Base-by-base conservation (phyloP, 2,329 filamentous ascomycete genomes). In the Triangularia setosa region DNA sequence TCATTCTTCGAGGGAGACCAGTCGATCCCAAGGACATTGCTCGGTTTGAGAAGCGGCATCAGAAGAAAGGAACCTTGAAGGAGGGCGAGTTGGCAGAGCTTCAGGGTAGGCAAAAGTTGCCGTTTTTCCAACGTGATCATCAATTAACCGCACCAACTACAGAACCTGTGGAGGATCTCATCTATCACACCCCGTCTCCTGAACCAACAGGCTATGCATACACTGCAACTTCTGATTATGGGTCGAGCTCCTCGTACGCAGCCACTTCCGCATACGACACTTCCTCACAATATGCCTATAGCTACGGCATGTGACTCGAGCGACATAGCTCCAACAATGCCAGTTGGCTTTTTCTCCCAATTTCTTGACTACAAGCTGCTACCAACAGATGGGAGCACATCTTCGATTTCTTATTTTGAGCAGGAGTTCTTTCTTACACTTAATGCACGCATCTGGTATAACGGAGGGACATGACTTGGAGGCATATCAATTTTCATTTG, bases 11-110 rank as follows among this genome's bases (percentile, higher is more conserved):
- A 9, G 73, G 72, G 48, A 64, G 71, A 35, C 60, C 67, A 8
- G 70, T 73, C 9, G 71, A 73, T 33, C 70, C 70, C n/a, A 73
- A 71, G 23, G 71, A 73, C 57, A 73, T 73, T 25, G 67, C 68
- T 23, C 67, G 71, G 12, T 73, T 73, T 52, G 71, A 73, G 66
- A 73, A 73, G 27, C 66, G 71, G 44, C 70, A 70, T 1, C 62
- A 68, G 27, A 73, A 72, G 60, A 72, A 71, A 62, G 71, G 71
- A 3, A 62, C 62, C 9, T 65, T 71, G 16, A 69, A 65, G 35
- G 57, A 65, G 0, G 69, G 67, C 1, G 67, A 69, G 6, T 56
- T 58, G 3, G 61, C 67, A 3, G 62, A 68, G 12, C 59, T 58
- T 6, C 56, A 69, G 3, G 68, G 68, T 68, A n/a, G 55, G 61